Evolutionary conservation across 768 basidiomycete species (phyloP), one percentile per base, ranked within the genome.

Genomic region (Baorangia bicolor): DNA sequence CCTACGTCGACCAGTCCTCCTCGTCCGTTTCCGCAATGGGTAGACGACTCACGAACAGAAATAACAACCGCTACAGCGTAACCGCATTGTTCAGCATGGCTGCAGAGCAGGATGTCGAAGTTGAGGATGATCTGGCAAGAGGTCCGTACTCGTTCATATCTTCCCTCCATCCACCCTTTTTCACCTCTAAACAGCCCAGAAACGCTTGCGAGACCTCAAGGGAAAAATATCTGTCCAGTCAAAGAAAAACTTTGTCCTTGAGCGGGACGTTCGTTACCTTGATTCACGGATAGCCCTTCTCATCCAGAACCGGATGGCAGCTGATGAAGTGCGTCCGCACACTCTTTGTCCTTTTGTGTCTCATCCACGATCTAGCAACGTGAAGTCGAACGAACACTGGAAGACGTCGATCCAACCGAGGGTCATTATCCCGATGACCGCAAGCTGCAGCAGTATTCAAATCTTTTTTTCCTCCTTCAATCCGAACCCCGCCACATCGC

Each of bases 201-300:
- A 96, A 74, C 93, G 96, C 44, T 78, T 99, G 30, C 82, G 97
- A 30, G 97, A 99, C 65, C 81, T 99, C 60, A 99, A 99, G 77
- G 84, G 88, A 27, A 91, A 94, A 69, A 99, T 99, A 57, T 98
- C 97, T 14, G 90, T 94, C 0, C 97, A 98, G 75, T 95, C 93
- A 51, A 99, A 99, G 82, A 98, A 98, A 85, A 99, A 99, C 77
- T 99, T 99, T 65, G 97, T 99, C 38, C 83, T 99, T 12, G 97
- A 99, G 72, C 88, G 97, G 42, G 97, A 99, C 73, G 97, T 99
- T 33, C 89, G 97, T 48, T 99, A 98, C 72, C 86, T 99, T 40
- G 97, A 99, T 77, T 92, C 92, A 35, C 84, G 97, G 51, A 99
- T 99, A 67, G 97, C 96, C 11, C 79, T 99, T 38, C 83, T 99